phyloP scores from a whole-genome alignment of 1,284 basidiomycete species.

The Trametes versicolor region DNA sequence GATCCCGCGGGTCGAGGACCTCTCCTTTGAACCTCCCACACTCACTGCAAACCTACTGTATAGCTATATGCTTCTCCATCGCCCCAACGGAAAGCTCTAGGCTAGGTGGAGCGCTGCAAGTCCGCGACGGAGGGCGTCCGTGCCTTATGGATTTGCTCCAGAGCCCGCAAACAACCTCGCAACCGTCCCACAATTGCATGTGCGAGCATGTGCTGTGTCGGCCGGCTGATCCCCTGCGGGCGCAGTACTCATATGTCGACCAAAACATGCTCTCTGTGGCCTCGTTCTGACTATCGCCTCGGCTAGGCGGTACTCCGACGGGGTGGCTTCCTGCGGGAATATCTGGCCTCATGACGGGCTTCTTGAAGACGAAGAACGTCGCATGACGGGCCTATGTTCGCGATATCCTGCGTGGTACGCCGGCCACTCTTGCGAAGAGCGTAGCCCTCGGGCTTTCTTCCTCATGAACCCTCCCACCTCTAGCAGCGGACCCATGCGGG shows the following conservation, averaged over 20 bases:
- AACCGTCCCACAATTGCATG: neutral
- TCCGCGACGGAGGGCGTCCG: neutral
- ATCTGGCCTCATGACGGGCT: slow-evolving; percentile 17
- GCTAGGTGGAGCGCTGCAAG: neutral
- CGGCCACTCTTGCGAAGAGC: neutral
- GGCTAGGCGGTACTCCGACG: slow-evolving; percentile 19
- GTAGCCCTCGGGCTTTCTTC: neutral
- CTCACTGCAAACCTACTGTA: no score
- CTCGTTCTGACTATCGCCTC: slow-evolving; percentile 9
- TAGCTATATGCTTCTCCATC: no score
- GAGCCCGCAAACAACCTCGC: neutral
- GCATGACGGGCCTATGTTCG: slow-evolving; percentile 5
- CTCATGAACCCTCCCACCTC: neutral
- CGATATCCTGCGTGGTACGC: slow-evolving; percentile 5
- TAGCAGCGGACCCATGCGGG: neutral
- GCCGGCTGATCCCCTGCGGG: slow-evolving; percentile 1
- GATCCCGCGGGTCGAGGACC: no score
- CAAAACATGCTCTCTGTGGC: slow-evolving; percentile 4
- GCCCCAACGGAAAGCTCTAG: neutral
- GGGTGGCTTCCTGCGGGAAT: slow-evolving; percentile 15
- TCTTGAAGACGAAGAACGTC: slow-evolving; percentile 2
- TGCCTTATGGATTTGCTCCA: neutral
- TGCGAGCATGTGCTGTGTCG: neutral
- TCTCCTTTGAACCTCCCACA: no score
- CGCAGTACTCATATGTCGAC: slow-evolving; percentile 17